Evolutionary conservation across 2,329 filamentous ascomycete species (phyloP), one percentile per base, ranked within the genome.

Genomic region (Aspergillus ochraceus): DNA sequence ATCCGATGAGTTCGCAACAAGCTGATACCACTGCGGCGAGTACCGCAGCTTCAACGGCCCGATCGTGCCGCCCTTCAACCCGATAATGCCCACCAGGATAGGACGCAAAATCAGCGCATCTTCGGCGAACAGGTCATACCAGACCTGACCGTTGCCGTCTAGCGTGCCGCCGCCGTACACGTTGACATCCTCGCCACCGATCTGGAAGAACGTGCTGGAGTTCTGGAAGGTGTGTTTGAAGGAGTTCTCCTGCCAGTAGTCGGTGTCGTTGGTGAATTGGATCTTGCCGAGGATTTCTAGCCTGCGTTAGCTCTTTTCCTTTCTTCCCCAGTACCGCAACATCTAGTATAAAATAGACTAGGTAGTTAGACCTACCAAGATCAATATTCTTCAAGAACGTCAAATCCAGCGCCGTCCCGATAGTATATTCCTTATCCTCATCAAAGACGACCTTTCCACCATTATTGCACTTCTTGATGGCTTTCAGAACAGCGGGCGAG

Each of bases 221-320:
- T 89, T 89, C 66, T 90, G 88, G 75, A 85, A 91, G 6, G 76
- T 78, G 26, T 87, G 86, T 57, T 83, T 82, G 79, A 90, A 90
- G 47, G 82, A 80, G 67, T 89, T 81, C 9, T 79, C 80, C 63
- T 87, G 81, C 88, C 88, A 90, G 74, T 90, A 90, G 64, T 85
- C 81, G 1, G 86, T 87, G 69, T 91, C 86, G 54, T 87, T 83
- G 57, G 83, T 84, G 75, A 90, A 90, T 58, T 83, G 77, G 20
- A 90, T 80, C 22, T 81, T 81, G 22, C 85, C 86, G 67, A 83
- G 81, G 60, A 87, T 83, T 62, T 85, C 84, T 84, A 59, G 22
- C 57, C 11, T 24, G 2, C 6, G 9, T 49, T 26, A 22, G 20
- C 20, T 49, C 39, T 11, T 19, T 12, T 39, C 29, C 39, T 17